phyloP scores from a whole-genome alignment of 1,284 basidiomycete species.

The Ceratobasidium sp. region DNA sequence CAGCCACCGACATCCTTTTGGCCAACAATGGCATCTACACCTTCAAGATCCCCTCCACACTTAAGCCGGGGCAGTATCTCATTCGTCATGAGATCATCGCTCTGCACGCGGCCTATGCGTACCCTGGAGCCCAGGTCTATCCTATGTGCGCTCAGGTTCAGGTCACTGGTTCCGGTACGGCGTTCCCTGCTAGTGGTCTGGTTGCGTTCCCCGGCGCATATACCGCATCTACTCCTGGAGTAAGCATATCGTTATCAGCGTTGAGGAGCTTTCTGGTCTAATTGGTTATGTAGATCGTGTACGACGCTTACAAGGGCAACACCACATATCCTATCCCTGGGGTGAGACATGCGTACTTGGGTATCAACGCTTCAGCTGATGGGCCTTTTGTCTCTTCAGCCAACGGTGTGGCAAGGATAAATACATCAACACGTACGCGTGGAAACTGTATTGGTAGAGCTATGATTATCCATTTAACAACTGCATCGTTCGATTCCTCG shows the following conservation, averaged over 20 bases:
- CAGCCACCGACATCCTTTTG: conserved; percentile 58
- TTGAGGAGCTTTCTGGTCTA: background rate
- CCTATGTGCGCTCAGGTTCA: conserved; percentile 60
- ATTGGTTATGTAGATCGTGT: conserved; percentile 52
- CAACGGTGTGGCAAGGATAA: conserved; percentile 15
- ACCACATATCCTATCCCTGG: conserved; percentile 50
- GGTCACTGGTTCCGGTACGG: conserved; percentile 63
- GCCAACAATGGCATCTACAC: conserved; percentile 59
- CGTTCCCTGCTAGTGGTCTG: conserved; percentile 57
- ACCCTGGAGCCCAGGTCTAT: conserved; percentile 59
- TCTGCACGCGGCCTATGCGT: conserved; percentile 53
- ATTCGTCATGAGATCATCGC: conserved; percentile 63
- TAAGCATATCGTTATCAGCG: conserved; percentile 16
- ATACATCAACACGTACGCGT: background rate
- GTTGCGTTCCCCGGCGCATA: conserved; percentile 67
- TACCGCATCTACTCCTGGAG: conserved; percentile 60
- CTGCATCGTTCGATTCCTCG: background rate
- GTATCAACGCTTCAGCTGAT: background rate
- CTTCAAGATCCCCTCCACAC: conserved; percentile 60
- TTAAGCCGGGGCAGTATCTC: conserved; percentile 63
- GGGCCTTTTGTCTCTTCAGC: background rate
- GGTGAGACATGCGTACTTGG: conserved; percentile 35
- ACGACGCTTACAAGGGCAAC: conserved; percentile 56
- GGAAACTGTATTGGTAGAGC: background rate
- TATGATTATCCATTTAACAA: background rate